Conservation (phyloP, 495 filamentous ascomycete species). For the Trichoderma virens region DNA sequence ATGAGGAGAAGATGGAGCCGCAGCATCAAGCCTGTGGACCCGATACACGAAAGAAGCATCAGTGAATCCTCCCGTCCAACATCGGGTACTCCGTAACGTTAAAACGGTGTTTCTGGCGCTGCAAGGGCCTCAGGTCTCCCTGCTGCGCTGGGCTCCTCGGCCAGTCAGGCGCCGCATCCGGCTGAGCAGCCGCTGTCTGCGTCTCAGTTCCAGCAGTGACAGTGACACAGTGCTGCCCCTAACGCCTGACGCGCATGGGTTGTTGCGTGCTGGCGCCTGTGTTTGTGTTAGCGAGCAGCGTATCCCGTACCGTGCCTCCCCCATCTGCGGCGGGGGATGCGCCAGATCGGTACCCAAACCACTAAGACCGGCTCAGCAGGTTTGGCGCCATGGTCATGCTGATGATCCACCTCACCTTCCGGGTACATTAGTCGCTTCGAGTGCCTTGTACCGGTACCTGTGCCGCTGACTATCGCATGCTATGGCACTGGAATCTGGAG, state of each 20-base stretch:
- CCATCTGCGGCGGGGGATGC: not conserved
- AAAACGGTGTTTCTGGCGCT: not conserved
- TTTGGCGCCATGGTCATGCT: too few species aligned
- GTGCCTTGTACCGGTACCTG: too few species aligned
- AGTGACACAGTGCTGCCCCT: not conserved
- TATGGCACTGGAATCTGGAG: too few species aligned
- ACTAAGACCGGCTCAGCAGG: too few species aligned
- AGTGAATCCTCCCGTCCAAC: not conserved
- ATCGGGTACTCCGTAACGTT: not conserved
- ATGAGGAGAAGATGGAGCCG: not conserved
- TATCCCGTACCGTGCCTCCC: slow-evolving; percentile 3
- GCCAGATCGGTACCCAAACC: not conserved
- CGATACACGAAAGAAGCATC: not conserved
- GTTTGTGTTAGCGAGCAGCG: slow-evolving; percentile 3
- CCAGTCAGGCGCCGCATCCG: not conserved
- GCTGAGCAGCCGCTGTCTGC: not conserved
- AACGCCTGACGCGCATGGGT: not conserved
- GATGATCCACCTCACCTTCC: too few species aligned
- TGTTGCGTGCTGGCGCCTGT: slow-evolving; percentile 2
- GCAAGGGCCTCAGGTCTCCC: not conserved
- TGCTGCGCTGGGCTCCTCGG: not conserved
- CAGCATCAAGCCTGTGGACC: not conserved
- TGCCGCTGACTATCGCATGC: too few species aligned
- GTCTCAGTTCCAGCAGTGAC: too few species aligned
- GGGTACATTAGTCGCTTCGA: too few species aligned